Base-by-base conservation (phyloP, 1,284 basidiomycete genomes). In the Thelephora terrestris region DNA sequence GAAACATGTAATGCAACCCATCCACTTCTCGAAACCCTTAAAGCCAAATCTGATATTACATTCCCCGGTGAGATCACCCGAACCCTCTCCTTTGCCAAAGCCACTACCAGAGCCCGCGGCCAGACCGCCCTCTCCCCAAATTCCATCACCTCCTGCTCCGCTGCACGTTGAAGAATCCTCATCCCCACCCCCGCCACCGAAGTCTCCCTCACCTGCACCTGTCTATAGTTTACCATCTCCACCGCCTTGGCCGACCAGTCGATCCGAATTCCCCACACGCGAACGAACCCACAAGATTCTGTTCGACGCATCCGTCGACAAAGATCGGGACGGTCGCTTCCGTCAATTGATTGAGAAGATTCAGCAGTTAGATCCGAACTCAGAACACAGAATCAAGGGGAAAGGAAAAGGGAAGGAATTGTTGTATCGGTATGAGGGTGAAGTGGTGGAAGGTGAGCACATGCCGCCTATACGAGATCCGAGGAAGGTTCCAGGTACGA, bases 331-430 rank as follows among this genome's bases (percentile, higher is more conserved):
- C 39, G 65, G 66, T 37, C 55, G 63, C 57, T 70, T 72, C 51
- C 74, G 73, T 16, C 56, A 61, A 7, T 64, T 82, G 14, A 70
- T 80, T 21, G 78, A 80, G 53, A 73, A 71, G 55, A 64, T 81
- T 24, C 69, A 75, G 24, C 61, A 71, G 48, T 66, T 62, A 40
- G 57, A 57, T 1, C 60, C 66, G 21, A 63, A 65, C 10, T 50
- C 57, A 17, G 67, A 71, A 51, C 64, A 69, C 47, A 69, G 79
- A 48, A 71, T 82, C 14, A 75, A 71, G 51, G 76, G 77, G 5
- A 84, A 81, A 58, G 75, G 70, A 7, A 79, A 79, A 53, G 79
- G 76, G 7, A 79, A 76, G 60, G 79, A 83, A 61, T 64, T 69
- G 37, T 60, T 85, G 45, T 58, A 67, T 4, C 62, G 83, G 43